phyloP scores from a whole-genome alignment of 2,329 filamentous ascomycete genomes.

The Fusarium sp. region DNA sequence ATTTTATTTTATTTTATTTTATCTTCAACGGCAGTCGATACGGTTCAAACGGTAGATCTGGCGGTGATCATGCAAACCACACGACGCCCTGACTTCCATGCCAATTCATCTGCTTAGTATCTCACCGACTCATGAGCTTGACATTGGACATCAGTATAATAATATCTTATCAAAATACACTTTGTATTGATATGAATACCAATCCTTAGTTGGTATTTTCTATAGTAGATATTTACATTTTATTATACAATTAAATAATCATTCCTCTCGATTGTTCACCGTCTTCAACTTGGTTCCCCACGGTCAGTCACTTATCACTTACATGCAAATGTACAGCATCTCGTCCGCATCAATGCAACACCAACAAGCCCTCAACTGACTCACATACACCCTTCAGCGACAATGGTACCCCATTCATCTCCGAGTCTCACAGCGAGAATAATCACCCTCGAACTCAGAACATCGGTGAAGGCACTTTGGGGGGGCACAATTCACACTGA shows the following conservation, averaged over 20 bases:
- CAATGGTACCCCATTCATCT: conserved; percentile 17
- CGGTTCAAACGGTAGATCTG: conserved; percentile 11
- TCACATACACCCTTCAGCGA: conserved; percentile 22
- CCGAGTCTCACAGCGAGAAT: not conserved
- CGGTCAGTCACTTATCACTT: not conserved
- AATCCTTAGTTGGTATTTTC: accelerated
- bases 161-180: not conserved
- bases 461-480: conserved; percentile 27
- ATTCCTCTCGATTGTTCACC: not conserved
- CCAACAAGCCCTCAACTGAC: conserved; percentile 22
- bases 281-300: not conserved
- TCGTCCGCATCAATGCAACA: conserved; percentile 10
- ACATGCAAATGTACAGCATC: conserved; percentile 22
- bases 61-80: not conserved
- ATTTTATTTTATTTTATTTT: no score
- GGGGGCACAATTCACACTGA: conserved; percentile 10
- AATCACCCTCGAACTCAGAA: conserved; percentile 19
- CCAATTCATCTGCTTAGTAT: not conserved
- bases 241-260: not conserved
- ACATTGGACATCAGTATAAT: not conserved
- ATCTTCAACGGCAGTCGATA: not conserved
- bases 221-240: accelerated
- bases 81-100: not conserved
- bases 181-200: not conserved
- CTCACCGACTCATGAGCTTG: not conserved